Percentiles rank a stretch among this genome's conserved stretches.
phyloP scores from a whole-genome alignment of 1,284 basidiomycete species.

The Trametes versicolor region DNA sequence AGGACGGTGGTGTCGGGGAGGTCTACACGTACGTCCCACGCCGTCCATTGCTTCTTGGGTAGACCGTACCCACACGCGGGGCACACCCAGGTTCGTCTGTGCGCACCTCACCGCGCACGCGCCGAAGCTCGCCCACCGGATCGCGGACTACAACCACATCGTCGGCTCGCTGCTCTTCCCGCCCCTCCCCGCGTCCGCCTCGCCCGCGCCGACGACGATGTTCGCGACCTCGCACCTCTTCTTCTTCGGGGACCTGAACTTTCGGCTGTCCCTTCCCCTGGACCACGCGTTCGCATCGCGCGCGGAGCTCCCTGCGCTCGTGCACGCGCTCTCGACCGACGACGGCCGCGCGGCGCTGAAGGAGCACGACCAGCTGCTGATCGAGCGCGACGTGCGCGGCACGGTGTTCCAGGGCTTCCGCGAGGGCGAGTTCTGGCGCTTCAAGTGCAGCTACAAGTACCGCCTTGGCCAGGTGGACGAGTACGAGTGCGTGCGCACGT shows the following conservation, averaged over 20 bases:
- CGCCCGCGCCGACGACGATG: conserved; percentile 63
- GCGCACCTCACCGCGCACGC: conserved; percentile 93
- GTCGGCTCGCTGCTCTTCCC: conserved; percentile 86
- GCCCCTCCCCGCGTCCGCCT: conserved; percentile 55
- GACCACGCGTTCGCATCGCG: conserved; percentile 53
- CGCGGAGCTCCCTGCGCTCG: conserved; percentile 47
- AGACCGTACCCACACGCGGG: conserved; percentile 4
- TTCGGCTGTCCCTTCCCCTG: conserved; percentile 74
- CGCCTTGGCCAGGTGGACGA: conserved; percentile 79
- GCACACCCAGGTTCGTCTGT: conserved; percentile 80
- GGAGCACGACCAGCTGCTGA: conserved; percentile 80
- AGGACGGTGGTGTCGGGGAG: conserved; percentile 70
- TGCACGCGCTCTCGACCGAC: conserved; percentile 57
- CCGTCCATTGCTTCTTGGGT: conserved; percentile 2
- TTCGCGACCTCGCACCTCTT: conserved; percentile 88
- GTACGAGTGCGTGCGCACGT: conserved; percentile 67
- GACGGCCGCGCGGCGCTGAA: conserved; percentile 71
- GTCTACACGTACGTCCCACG: conserved; percentile 77
- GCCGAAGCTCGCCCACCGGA: conserved; percentile 73
- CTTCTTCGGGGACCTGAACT: conserved; percentile 92
- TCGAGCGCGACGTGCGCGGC: conserved; percentile 67
- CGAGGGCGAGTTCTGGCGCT: conserved; percentile 87
- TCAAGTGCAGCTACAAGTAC: conserved; percentile 93
- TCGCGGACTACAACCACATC: conserved; percentile 86
- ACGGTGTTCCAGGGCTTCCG: conserved; percentile 76